These are phyloP conservation scores for Plectosphaerella cucumerina DNA, from an alignment of 2,329 filamentous ascomycete species.

Conservation along the genomic window DNA sequence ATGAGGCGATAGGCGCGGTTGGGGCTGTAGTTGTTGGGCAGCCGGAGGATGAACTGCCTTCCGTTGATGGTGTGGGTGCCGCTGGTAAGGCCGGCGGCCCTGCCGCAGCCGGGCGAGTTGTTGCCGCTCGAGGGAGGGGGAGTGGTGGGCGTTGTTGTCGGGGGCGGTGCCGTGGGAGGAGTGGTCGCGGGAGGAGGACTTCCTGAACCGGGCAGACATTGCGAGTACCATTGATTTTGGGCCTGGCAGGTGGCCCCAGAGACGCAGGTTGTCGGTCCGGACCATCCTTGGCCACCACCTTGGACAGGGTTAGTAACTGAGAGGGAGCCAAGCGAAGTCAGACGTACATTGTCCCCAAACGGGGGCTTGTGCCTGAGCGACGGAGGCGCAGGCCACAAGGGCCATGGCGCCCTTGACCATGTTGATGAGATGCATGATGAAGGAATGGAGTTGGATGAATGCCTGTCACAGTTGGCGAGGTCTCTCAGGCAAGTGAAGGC, in stretches of 20 bases:
- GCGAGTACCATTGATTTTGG: slow-evolving; percentile 18
- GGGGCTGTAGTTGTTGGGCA: slow-evolving; percentile 24
- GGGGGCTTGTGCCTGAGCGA: background rate
- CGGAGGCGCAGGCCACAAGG: background rate
- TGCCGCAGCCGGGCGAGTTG: background rate
- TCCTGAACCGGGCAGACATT: slow-evolving; percentile 7
- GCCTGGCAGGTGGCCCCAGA: slow-evolving; percentile 15
- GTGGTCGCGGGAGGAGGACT: background rate
- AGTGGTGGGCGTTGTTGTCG: background rate
- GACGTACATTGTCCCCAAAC: background rate
- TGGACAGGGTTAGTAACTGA: background rate
- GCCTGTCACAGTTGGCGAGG: background rate
- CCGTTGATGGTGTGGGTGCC: slow-evolving; percentile 20
- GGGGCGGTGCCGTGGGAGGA: background rate
- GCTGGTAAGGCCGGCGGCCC: slow-evolving; percentile 7
- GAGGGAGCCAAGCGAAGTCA: background rate
- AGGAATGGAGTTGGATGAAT: background rate
- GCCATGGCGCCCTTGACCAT: background rate
- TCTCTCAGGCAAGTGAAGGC: no score
- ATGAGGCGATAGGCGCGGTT: slow-evolving; percentile 15
- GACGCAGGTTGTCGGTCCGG: slow-evolving; percentile 17
- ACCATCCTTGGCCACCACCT: slow-evolving; percentile 16
- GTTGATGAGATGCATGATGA: background rate
- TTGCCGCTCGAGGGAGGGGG: background rate
- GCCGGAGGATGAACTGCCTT: slow-evolving; percentile 30